Evolutionary conservation across 192 early-diverging fungal species (phyloP), one percentile per base, ranked within the genome.

Genomic region (Paraglomus brasilianum): DNA sequence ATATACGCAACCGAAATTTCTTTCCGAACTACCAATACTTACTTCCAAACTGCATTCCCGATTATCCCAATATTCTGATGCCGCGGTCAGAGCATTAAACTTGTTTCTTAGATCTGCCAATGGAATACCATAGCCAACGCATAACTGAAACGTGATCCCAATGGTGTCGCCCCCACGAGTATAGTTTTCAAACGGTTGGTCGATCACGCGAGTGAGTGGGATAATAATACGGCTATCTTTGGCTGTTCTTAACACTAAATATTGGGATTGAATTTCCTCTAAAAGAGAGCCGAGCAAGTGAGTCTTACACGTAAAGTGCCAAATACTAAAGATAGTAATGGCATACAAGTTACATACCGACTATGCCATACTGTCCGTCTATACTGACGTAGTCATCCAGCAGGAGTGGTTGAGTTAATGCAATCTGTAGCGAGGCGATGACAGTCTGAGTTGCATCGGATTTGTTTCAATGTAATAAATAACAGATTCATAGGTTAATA

Each of bases 261-360:
- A 80, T 55, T 80, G 78, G 10, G 78, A 69, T 49, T 75, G 70
- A 42, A 80, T 80, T 72, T 77, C 78, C 38, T 76, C 78, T 39
- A 75, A 73, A 45, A 70, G 75, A n/a, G n/a, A n/a, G n/a, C n/a
- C n/a, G n/a, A n/a, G n/a, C n/a, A n/a, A n/a, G n/a, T n/a, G n/a
- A n/a, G n/a, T n/a, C n/a, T n/a, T n/a, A n/a, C n/a, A n/a, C n/a
- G n/a, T n/a, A n/a, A n/a, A n/a, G n/a, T n/a, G n/a, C n/a, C n/a
- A n/a, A n/a, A n/a, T n/a, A n/a, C n/a, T n/a, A n/a, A n/a, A n/a
- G n/a, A n/a, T n/a, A n/a, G n/a, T n/a, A n/a, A n/a, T n/a, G n/a
- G n/a, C n/a, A n/a, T n/a, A n/a, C n/a, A n/a, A n/a, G n/a, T n/a
- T 39, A 65, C 24, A 30, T 50, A 65, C 63, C 30, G 13, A 69